Base-by-base conservation (phyloP, 495 filamentous ascomycete species). In the Cladorrhinum samala region DNA sequence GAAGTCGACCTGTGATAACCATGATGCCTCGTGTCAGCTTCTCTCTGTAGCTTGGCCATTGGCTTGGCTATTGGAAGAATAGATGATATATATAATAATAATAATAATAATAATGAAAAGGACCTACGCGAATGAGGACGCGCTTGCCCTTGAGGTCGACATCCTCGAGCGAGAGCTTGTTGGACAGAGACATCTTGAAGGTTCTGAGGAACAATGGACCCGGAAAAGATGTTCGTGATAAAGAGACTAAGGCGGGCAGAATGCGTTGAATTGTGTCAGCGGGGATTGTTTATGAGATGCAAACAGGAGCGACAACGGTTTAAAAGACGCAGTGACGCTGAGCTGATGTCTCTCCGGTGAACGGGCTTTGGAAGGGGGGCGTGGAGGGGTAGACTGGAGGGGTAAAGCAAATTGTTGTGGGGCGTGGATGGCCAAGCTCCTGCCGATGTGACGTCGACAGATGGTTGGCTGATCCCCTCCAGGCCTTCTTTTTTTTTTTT, bases 141-240 rank as follows among this genome's bases (percentile, higher is more conserved):
- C 92, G 83, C 83, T 97, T 99, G 80, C 80, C 91, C 82, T 94
- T 94, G 70, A 97, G 83, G 75, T 99, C 92, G 64, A 91, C 84
- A 58, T 96, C 92, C 50, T 86, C 88, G 75, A 97, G 95, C 50
- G 89, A 86, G 67, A 99, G 88, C 81, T 97, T 99, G 82, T 85
- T 96, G 55, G 89, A 86, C 69, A 99, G 88, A 83, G 94, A 96
- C 93, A 99, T 99, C 56, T 67, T 86, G 64, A 49, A 9, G 53
- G 40, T 23, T 44, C 27, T 49, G 25, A 16, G 21, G 25, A 33
- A 48, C 50, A 59, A 60, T 60, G 62, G 56, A 45, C n/a, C 16
- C 19, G 2, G 39, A 21, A 50, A 14, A 25, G 17, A 36, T 37
- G 36, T 16, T 27, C 42, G n/a, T 16, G 23, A 36, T 37, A 44